Evolutionary conservation across 176 grass and related monocot species (phyloP).

Genomic region (Cocos nucifera): DNA sequence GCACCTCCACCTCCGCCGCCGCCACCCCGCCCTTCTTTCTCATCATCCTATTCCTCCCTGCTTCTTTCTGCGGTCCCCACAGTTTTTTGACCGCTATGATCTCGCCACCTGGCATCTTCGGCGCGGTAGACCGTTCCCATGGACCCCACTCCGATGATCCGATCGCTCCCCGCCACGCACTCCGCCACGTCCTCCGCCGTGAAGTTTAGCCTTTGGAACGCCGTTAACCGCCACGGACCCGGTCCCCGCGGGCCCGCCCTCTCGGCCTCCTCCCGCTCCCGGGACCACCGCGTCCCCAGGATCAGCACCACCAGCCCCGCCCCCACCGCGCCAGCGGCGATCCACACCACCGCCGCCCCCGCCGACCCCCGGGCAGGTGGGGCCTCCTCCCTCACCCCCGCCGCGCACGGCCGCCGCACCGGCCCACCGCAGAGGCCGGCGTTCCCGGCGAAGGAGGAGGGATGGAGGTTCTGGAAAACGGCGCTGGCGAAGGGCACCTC

Average conservation of each 20-base stretch:
- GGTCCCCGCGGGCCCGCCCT: background rate
- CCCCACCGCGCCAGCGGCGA: conserved; percentile 46
- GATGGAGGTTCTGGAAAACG: conserved; percentile 29
- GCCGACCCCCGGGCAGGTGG: conserved; percentile 17
- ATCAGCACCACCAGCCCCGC: conserved; percentile 54
- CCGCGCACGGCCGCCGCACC: conserved; percentile 20
- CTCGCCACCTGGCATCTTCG: conserved; percentile 76
- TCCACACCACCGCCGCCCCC: conserved; percentile 43
- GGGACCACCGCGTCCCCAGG: conserved; percentile 50
- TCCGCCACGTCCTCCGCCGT: conserved; percentile 68
- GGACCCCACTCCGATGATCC: conserved; percentile 65
- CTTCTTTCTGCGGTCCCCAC: conserved; percentile 45
- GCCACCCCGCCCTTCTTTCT: conserved; percentile 3
- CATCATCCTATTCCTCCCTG: background rate
- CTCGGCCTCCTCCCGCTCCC: conserved; percentile 17
- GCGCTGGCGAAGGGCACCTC: conserved; percentile 14
- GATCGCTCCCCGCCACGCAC: conserved; percentile 48
- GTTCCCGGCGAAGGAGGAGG: conserved; percentile 31
- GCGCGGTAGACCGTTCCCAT: conserved; percentile 77
- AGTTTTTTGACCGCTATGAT: conserved; percentile 91
- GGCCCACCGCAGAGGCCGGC: conserved; percentile 26
- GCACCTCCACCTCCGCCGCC: conserved; percentile 70
- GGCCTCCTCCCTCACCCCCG: background rate
- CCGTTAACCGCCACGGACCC: conserved; percentile 61
- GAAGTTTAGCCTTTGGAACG: conserved; percentile 73